Evolutionary conservation across 768 basidiomycete genomes (phyloP).

Genomic region (Filobasidium floriforme): DNA sequence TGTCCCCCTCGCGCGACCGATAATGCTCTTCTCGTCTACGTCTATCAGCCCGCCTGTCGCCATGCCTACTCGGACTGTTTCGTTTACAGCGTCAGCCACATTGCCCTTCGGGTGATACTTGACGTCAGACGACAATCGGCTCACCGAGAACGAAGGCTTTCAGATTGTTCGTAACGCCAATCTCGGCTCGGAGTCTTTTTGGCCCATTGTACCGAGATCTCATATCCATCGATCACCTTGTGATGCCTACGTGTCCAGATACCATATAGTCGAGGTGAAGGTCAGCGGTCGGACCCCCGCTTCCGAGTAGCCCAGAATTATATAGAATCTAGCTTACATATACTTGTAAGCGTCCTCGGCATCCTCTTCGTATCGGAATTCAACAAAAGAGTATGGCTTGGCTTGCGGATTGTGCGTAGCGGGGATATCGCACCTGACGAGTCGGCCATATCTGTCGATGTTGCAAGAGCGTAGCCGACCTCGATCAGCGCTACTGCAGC

Average conservation of each 20-base stretch:
- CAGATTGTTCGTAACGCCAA: conserved; percentile 58
- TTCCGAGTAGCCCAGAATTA: too few species aligned
- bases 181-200: conserved; percentile 75
- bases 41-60: too few species aligned
- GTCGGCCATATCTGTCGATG: conserved; percentile 60
- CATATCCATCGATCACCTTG: conserved; percentile 63
- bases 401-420: conserved; percentile 54
- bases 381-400: conserved; percentile 74
- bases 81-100: too few species aligned
- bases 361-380: conserved; percentile 68
- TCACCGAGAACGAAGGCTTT: not conserved
- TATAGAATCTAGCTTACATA: conserved; percentile 54
- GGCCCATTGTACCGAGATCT: conserved; percentile 74
- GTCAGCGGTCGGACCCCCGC: too few species aligned
- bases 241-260: conserved; percentile 58
- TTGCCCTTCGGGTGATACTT: too few species aligned
- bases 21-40: too few species aligned
- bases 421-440: conserved; percentile 82
- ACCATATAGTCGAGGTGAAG: not conserved
- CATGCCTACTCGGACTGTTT: too few species aligned
- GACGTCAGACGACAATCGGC: too few species aligned
- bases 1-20: too few species aligned
- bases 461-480: not conserved
- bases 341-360: conserved; percentile 78
- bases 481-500: too few species aligned